Conservation (phyloP, 2,329 filamentous ascomycete genomes). For the Alternaria sp. region DNA sequence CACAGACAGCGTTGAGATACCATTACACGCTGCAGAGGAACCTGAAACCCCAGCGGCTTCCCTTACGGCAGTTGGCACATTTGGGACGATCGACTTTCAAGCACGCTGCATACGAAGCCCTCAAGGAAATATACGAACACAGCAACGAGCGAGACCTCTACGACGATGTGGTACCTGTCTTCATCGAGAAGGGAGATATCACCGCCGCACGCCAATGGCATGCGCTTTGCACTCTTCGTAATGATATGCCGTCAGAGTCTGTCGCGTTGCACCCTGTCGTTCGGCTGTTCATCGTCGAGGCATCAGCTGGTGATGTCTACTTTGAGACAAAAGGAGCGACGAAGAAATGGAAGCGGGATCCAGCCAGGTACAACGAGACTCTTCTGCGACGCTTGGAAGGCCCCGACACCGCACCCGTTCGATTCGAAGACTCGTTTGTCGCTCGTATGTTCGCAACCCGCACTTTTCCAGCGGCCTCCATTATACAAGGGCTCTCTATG, state of each 20-base stretch:
- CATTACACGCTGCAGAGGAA: conserved; percentile 39
- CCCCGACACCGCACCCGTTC: conserved; percentile 56
- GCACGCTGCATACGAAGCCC: conserved; percentile 32
- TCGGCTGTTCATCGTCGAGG: conserved; percentile 39
- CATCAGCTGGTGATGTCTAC: conserved; percentile 21
- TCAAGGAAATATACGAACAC: conserved; percentile 51
- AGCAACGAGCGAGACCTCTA: conserved; percentile 53
- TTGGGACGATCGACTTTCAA: conserved; percentile 16
- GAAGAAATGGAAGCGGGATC: conserved; percentile 15
- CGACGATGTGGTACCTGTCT: conserved; percentile 50
- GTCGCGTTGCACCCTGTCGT: conserved; percentile 42
- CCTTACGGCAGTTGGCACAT: conserved; percentile 33
- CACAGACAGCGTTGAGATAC: conserved; percentile 30
- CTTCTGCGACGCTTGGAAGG: conserved; percentile 50
- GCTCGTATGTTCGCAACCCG: conserved; percentile 84
- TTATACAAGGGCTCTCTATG: conserved; percentile 73
- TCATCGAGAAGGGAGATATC: conserved; percentile 41
- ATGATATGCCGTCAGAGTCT: conserved; percentile 51
- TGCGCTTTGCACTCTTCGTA: conserved; percentile 45
- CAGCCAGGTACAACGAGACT: conserved; percentile 37
- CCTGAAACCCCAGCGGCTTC: conserved; percentile 36
- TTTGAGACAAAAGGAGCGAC: conserved; percentile 10
- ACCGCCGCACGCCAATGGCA: conserved; percentile 52
- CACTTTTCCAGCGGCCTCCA: conserved; percentile 75
- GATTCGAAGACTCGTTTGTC: conserved; percentile 70